A percentile compares a stretch with the other conserved stretches of the same genome.
These are phyloP conservation scores for Ceratobasidium sp. DNA, from an alignment of 1,284 basidiomycete species.

Conservation along the genomic window DNA sequence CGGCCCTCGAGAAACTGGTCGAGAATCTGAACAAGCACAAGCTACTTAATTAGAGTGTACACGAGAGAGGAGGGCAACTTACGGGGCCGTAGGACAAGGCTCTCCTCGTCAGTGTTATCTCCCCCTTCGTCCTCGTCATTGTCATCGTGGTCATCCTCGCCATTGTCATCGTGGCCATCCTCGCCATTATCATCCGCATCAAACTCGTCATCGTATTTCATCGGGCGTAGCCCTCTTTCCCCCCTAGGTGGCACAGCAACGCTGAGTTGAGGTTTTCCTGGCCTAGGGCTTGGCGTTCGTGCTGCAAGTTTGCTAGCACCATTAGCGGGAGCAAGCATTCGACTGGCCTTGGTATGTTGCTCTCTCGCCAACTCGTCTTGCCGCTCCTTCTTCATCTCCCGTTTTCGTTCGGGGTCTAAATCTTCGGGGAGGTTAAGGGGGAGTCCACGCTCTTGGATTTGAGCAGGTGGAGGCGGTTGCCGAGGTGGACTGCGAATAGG, in stretches of 20 bases:
- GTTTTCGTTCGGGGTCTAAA: slow-evolving; percentile 10
- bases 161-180: slow-evolving; percentile 6
- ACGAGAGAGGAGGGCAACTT: background rate
- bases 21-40: slow-evolving; percentile 13
- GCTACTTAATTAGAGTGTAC: background rate
- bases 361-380: background rate
- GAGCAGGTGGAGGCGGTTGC: background rate
- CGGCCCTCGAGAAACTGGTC: slow-evolving; percentile 27
- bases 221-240: slow-evolving; percentile 12
- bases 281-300: background rate
- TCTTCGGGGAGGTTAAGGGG: slow-evolving; percentile 22
- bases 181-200: slow-evolving; percentile 13
- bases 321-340: background rate
- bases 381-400: background rate
- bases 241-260: slow-evolving; percentile 31
- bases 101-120: background rate
- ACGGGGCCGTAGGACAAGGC: slow-evolving; percentile 1
- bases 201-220: background rate
- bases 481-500: background rate
- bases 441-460: slow-evolving; percentile 4
- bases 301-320: background rate
- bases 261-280: slow-evolving; percentile 24
- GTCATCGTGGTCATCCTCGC: background rate
- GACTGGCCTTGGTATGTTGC: background rate
- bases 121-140: background rate